phyloP scores from a whole-genome alignment of 1,284 basidiomycete genomes.

The Tilletia horrida region DNA sequence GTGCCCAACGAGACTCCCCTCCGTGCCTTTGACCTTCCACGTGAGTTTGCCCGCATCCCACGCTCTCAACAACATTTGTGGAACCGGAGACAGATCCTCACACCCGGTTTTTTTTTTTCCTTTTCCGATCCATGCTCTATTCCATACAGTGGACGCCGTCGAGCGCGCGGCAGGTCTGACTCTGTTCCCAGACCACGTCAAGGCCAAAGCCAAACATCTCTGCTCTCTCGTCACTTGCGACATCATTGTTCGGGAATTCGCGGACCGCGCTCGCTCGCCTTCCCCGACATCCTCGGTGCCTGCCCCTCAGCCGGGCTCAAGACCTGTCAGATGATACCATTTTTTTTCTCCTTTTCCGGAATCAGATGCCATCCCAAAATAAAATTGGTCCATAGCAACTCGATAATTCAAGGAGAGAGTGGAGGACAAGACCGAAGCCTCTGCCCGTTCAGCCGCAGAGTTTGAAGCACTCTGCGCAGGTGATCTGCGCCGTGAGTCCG shows the following conservation, averaged over 20 bases:
- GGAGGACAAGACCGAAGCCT: too few relatives aligned
- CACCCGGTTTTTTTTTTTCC: slow-evolving; percentile 16
- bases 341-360: too few relatives aligned
- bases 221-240: slow-evolving; percentile 60
- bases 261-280: slow-evolving; percentile 7
- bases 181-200: slow-evolving; percentile 81
- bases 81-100: too few relatives aligned
- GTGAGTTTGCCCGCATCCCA: slow-evolving; percentile 17
- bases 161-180: slow-evolving; percentile 85
- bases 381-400: too few relatives aligned
- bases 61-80: too few relatives aligned
- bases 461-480: too few relatives aligned
- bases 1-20: slow-evolving; percentile 49
- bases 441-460: too few relatives aligned
- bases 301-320: not conserved
- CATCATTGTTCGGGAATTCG: slow-evolving; percentile 49
- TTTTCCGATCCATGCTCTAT: slow-evolving; percentile 18
- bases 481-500: too few relatives aligned
- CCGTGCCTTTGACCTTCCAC: slow-evolving; percentile 45
- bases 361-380: too few relatives aligned
- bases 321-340: too few relatives aligned
- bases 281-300: not conserved
- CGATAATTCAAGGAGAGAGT: too few relatives aligned
- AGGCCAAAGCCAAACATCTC: slow-evolving; percentile 75
- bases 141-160: slow-evolving; percentile 87